Evolutionary conservation across 139 green algal species (phyloP).

Genomic region (Coelastrella sp.): DNA sequence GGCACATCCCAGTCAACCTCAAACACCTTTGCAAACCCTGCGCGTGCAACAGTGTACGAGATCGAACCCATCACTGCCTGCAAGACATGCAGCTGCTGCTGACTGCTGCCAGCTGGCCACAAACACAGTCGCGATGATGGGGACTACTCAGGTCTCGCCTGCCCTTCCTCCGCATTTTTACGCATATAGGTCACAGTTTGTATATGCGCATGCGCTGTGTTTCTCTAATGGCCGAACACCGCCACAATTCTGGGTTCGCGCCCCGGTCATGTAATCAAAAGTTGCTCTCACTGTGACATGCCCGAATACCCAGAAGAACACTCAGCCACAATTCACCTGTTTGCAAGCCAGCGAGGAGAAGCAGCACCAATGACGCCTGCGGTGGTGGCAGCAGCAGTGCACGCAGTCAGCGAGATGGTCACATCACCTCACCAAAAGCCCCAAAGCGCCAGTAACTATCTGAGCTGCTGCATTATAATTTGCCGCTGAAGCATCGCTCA

Average conservation of each 20-base stretch:
- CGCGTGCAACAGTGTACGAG: neutral
- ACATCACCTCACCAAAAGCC: neutral
- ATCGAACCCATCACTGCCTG: neutral
- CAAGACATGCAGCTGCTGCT: too few relatives aligned
- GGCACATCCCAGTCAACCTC: conserved; percentile 28
- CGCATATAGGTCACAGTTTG: too few relatives aligned
- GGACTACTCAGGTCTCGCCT: too few relatives aligned
- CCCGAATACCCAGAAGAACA: neutral
- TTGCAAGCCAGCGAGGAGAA: neutral
- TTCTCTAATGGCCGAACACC: too few relatives aligned
- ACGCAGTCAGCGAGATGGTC: neutral
- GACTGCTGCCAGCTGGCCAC: neutral
- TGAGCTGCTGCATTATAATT: too few relatives aligned
- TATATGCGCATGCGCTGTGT: too few relatives aligned
- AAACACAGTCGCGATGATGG: neutral
- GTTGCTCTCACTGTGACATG: neutral
- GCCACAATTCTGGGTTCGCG: neutral
- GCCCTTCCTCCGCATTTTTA: too few relatives aligned
- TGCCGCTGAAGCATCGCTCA: too few relatives aligned
- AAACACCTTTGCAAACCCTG: conserved; percentile 17
- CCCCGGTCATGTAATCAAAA: neutral
- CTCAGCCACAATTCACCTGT: neutral
- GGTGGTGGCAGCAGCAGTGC: neutral
- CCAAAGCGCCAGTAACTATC: neutral
- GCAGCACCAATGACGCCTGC: neutral